Evolutionary conservation across 768 basidiomycete species (phyloP), one percentile per base, ranked within the genome.

Genomic region (Pisolithus marmoratus): DNA sequence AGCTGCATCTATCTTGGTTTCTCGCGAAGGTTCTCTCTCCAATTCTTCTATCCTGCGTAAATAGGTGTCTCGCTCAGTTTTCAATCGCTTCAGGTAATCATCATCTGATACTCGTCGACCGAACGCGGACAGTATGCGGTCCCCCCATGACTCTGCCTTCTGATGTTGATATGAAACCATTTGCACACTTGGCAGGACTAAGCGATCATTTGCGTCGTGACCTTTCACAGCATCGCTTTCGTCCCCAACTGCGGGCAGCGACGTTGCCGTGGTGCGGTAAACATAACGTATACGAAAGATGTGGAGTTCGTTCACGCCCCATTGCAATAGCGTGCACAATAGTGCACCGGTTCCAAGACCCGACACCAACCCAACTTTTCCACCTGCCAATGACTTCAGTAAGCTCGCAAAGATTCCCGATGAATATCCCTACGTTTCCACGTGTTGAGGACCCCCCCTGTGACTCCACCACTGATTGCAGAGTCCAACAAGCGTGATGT

Each of bases 401-500:
- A 27, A 49, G 36, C 54, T 34, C n/a, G 47, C 4, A 8, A 42
- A 27, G 26, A 62, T 36, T 5, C n/a, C 43, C 7, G 8, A 55
- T 19, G 17, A 43, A 43, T 20, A 38, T 9, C 72, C 84, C 54
- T 60, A 90, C 90, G 75, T 65, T 74, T 81, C 77, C 80, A 67
- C 68, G 77, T 46, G 75, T 76, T 75, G 38, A 81, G 64, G 9
- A 82, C 54, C 2, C 82, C 83, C 41, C 87, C 91, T 0, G 86
- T 74, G 5, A 84, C 56, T 5, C 78, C 81, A 17, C 91, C 91
- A 54, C 89, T 87, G 17, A 87, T 23, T n/a, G 77, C 79, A 15
- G 82, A 85, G 63, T 93, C 91, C 4, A 87, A 70, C 5, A 90
- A 65, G 49, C 80, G 76, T 27, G 81, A 73, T 54, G 69, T 73